Evolutionary conservation across 2,329 filamentous ascomycete species (phyloP), one percentile per base, ranked within the genome.

Genomic region (Taxawa tesnikishii): DNA sequence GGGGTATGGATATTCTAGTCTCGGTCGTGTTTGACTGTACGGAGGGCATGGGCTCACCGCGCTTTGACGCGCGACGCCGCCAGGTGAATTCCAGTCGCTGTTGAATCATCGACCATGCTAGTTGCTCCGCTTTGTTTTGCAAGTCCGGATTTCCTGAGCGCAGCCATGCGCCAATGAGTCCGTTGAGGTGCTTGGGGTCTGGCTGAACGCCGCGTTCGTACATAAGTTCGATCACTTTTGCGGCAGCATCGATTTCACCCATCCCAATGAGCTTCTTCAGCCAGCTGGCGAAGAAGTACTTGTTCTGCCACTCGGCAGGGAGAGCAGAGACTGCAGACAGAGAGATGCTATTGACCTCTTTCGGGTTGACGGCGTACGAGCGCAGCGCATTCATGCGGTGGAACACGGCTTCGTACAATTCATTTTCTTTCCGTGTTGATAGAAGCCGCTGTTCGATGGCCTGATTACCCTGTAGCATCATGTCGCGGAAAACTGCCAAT

Each of bases 211-310:
- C 74, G 44, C 70, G 73, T 32, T 70, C 63, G 43, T 76, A 73
- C 79, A 92, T 88, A 40, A 85, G 67, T 10, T 79, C 69, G 16
- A 90, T 62, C 6, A 92, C 82, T 38, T 73, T 71, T 32, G 72
- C 66, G 3, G 83, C 83, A 2, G 78, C 79, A 35, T 80, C 70
- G 4, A 54, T 48, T 5, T 45, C 56, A 48, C 46, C 67, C 36
- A 76, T 71, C 11, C 77, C 78, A 34, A 92, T 80, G 6, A 92
- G 70, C 30, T 80, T 75, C 55, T 88, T 88, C 48, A 93, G 68
- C 87, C 85, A 94, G 46, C 83, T 87, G 19, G 79, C 81, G 43
- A 85, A 80, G 55, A 94, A 83, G 55, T 84, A 88, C 40, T 79
- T 76, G 53, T 92, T 90, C 28, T 65, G 59, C 33, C 70, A 67